These are phyloP conservation scores for Aspergillus sp. DNA, from an alignment of 2,329 filamentous ascomycete species.

Conservation along the genomic window DNA sequence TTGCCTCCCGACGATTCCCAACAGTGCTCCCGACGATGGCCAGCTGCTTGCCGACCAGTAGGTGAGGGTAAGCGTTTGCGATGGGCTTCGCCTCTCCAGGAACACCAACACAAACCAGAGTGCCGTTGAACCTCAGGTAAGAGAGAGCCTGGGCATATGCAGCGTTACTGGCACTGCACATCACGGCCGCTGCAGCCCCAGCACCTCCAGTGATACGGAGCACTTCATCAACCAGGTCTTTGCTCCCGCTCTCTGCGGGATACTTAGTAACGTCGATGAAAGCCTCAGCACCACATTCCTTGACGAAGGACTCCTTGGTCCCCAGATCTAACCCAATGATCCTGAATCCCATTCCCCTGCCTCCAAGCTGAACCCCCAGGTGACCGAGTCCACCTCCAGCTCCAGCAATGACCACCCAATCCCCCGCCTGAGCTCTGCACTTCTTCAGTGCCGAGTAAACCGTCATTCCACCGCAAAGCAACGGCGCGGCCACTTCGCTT, in stretches of 20 bases:
- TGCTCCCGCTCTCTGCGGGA: conserved; percentile 45
- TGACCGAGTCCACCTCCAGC: conserved; percentile 64
- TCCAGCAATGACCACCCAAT: conserved; percentile 59
- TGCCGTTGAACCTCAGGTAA: conserved; percentile 49
- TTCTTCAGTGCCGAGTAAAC: conserved; percentile 64
- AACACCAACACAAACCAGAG: conserved; percentile 52
- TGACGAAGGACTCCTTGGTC: conserved; percentile 57
- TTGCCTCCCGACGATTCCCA: conserved; percentile 51
- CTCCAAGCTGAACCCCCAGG: conserved; percentile 58
- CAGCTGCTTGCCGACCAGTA: conserved; percentile 41
- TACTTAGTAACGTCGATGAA: conserved; percentile 61
- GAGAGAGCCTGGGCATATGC: conserved; percentile 49
- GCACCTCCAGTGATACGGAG: conserved; percentile 55
- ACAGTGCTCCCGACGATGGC: conserved; percentile 50
- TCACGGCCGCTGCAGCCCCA: conserved; percentile 61
- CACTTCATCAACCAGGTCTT: conserved; percentile 54
- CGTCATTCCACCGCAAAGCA: conserved; percentile 67
- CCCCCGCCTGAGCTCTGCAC: conserved; percentile 55
- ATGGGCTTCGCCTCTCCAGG: conserved; percentile 49
- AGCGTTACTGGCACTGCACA: conserved; percentile 51
- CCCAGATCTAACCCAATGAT: conserved; percentile 65
- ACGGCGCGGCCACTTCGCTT: conserved; percentile 62
- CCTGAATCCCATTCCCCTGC: conserved; percentile 58
- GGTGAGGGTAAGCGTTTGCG: conserved; percentile 41
- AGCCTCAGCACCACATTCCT: conserved; percentile 60